phyloP scores from a whole-genome alignment of 306 rosid genomes.

The Herpetospermum pedunculosum region DNA sequence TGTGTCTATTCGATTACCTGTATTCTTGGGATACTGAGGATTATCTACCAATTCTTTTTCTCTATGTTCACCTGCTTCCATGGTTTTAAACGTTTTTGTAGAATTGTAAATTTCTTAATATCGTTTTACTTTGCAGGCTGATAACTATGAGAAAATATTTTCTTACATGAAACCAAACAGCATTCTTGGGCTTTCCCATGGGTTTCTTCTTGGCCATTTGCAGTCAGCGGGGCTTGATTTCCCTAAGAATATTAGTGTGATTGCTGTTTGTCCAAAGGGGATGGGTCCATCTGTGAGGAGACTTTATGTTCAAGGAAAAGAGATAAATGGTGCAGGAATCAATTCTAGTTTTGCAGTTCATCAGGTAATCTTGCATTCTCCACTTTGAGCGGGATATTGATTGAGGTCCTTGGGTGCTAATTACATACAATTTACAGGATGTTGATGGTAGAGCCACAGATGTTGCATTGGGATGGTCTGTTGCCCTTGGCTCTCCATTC shows the following conservation, averaged over 20 bases:
- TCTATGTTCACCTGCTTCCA: background rate
- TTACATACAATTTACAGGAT: slow-evolving; percentile 38
- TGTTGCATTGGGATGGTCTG: slow-evolving; percentile 94
- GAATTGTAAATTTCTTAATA: background rate
- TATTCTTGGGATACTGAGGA: background rate
- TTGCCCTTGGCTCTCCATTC: slow-evolving; percentile 98
- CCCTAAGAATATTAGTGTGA: slow-evolving; percentile 77
- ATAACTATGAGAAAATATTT: slow-evolving; percentile 68
- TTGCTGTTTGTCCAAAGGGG: slow-evolving; percentile 98
- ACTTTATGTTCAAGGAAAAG: slow-evolving; percentile 92
- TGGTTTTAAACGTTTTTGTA: background rate
- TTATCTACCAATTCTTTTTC: background rate
- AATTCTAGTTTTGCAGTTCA: slow-evolving; percentile 92
- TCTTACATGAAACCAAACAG: slow-evolving; percentile 88
- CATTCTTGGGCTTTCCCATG: slow-evolving; percentile 96
- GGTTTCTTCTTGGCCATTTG: slow-evolving; percentile 94
- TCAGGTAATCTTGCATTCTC: slow-evolving; percentile 36
- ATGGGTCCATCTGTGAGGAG: slow-evolving; percentile 99
- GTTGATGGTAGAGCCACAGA: slow-evolving; percentile 93
- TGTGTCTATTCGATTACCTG: background rate
- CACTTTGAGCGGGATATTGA: background rate
- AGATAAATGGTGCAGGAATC: slow-evolving; percentile 94
- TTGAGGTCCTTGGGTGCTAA: background rate
- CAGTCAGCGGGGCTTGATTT: slow-evolving; percentile 80
- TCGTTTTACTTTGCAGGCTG: slow-evolving; percentile 53